Base-by-base conservation (phyloP, 768 basidiomycete species). In the Phylloporus arenicola region DNA sequence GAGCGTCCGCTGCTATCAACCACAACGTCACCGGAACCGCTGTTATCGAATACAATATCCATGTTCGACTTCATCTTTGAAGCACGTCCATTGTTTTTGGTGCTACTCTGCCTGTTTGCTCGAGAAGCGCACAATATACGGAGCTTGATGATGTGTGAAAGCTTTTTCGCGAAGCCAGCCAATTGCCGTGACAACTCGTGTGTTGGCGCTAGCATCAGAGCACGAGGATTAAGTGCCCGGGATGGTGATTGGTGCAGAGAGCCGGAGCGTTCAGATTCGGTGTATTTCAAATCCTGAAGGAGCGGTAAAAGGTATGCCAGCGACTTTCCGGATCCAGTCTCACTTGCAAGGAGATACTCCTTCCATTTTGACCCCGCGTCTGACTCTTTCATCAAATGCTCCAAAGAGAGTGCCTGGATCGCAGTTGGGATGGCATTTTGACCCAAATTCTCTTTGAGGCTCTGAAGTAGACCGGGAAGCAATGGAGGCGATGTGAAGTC, bases 271-370 rank as follows among this genome's bases (percentile, higher is more conserved):
- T 55, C 48, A 13, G 71, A 48, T 62, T 94, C 91, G 3, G 78
- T 72, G 43, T 70, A 63, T 65, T 95, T 95, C 63, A 94, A 72
- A 54, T 77, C 71, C 56, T 94, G 87, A 2, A 95, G 74, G 47
- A 94, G 67, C 0, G 92, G 92, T 6, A 94, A 76, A 38, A 94
- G 78, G 65, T 93, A 95, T 1, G 93, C 92, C 25, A 94, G 79
- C 2, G 88, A 92, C 70, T 95, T 95, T 1, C 92, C 92, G 0
- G 90, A 92, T 14, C 93, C 92, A 0, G 91, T 95, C 67, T 94
- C 92, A 0, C 87, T 84, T 0, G 90, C 92, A 1, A 95, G 75
- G 6, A 95, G 77, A 56, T 77, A 84, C 43, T 81, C 72, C 41
- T 52, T 67, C 58, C 51, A 56, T 24, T 47, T 58, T 13, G 54